Evolutionary conservation across 371 early-diverging fungal genomes (phyloP).

Genomic region (Dentiscutata heterogama): DNA sequence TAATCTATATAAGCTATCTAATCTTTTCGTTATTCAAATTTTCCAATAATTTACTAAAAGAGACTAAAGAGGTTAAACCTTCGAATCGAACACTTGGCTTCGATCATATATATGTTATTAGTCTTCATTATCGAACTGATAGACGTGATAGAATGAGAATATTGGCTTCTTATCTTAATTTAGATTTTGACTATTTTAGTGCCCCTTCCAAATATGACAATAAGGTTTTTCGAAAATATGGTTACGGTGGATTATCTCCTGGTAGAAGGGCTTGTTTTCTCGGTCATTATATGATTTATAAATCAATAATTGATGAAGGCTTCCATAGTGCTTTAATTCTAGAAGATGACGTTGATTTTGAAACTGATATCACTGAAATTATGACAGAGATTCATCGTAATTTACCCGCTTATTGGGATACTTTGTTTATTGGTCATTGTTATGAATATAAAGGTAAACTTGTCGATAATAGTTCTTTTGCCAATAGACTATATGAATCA

Average conservation of each 20-base stretch:
- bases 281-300: not conserved
- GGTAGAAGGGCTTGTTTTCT: not conserved
- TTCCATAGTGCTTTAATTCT: slow-evolving; percentile 5
- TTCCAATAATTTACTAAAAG: too few relatives aligned
- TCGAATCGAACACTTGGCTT: not conserved
- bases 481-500: not conserved
- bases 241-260: not conserved
- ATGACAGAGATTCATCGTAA: not conserved
- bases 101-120: slow-evolving; percentile 3
- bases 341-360: slow-evolving; percentile 8
- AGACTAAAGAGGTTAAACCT: too few relatives aligned
- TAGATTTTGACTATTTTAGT: not conserved
- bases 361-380: not conserved
- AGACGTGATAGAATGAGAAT: not conserved
- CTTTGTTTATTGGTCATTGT: not conserved
- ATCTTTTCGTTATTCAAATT: too few relatives aligned
- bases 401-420: not conserved
- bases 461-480: not conserved
- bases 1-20: too few relatives aligned
- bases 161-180: not conserved
- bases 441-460: too few relatives aligned
- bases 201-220: not conserved
- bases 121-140: not conserved
- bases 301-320: not conserved
- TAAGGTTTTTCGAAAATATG: not conserved